Evolutionary conservation across 2,329 filamentous ascomycete species (phyloP).

Genomic region (Monosporascus sp.): DNA sequence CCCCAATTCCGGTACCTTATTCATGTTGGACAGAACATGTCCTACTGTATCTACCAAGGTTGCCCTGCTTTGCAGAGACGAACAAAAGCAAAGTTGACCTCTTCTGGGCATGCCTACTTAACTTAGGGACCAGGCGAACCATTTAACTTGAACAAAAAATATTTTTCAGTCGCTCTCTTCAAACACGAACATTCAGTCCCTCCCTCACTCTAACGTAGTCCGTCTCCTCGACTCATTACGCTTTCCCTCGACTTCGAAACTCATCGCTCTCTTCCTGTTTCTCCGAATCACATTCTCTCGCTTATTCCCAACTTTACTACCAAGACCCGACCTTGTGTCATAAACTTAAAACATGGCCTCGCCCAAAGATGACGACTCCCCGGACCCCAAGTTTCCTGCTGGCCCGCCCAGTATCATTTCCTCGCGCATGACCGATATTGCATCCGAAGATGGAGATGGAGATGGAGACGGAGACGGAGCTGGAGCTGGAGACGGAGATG

Average conservation of each 20-base stretch:
- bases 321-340: conserved; percentile 21
- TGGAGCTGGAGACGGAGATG: conserved; percentile 34
- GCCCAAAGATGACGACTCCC: conserved; percentile 33
- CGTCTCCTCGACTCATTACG: not conserved
- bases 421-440: conserved; percentile 64
- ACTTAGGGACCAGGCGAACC: not conserved
- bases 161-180: not conserved
- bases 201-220: not conserved
- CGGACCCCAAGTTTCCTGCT: conserved; percentile 34
- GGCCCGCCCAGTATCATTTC: conserved; percentile 63
- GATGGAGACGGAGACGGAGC: conserved; percentile 39
- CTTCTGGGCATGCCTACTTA: conserved; percentile 31
- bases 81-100: conserved; percentile 10
- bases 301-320: no score
- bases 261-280: not conserved
- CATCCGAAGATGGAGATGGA: conserved; percentile 50
- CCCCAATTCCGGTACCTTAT: no score
- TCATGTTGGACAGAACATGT: not conserved
- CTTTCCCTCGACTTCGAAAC: no score
- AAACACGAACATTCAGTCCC: not conserved
- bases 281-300: not conserved
- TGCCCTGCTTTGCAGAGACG: not conserved
- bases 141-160: not conserved
- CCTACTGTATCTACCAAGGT: not conserved
- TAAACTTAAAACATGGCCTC: conserved; percentile 16